These are phyloP conservation scores for Aspergillus alliaceus DNA, from an alignment of 2,329 filamentous ascomycete genomes.

Conservation along the genomic window DNA sequence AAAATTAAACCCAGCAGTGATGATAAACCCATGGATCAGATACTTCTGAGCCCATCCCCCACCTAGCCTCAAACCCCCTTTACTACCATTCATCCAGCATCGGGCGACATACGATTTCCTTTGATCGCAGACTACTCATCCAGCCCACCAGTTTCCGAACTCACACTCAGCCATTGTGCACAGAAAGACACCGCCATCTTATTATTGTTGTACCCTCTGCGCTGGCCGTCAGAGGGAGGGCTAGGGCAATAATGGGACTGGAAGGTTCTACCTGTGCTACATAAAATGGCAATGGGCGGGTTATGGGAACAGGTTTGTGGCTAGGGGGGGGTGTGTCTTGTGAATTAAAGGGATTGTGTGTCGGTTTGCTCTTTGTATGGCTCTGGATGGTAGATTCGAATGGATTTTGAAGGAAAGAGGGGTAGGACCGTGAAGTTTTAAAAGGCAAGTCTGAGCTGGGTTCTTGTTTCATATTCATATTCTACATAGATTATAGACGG, in stretches of 20 bases:
- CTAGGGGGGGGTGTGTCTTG: not conserved
- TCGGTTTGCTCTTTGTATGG: conserved; percentile 1
- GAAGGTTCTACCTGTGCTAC: conserved; percentile 13
- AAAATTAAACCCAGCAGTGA: conserved; percentile 32
- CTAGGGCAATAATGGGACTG: conserved; percentile 2
- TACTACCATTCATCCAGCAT: conserved; percentile 6
- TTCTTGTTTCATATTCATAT: not conserved
- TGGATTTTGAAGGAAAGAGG: conserved; percentile 1
- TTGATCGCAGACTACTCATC: not conserved
- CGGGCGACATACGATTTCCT: not conserved
- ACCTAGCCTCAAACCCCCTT: conserved; percentile 3
- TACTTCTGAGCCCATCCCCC: conserved; percentile 40
- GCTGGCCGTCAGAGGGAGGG: conserved; percentile 4
- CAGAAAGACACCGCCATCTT: conserved; percentile 16
- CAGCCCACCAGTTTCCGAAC: not conserved
- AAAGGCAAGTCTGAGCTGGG: conserved; percentile 35
- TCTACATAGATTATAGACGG: not conserved
- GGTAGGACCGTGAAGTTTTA: conserved; percentile 22
- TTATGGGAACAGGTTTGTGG: not conserved
- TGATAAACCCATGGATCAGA: conserved; percentile 42
- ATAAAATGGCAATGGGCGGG: not conserved
- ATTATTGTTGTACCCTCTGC: not conserved
- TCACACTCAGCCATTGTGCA: not conserved
- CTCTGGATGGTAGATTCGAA: conserved; percentile 3
- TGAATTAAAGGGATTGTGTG: not conserved